Conservation (phyloP, 2,329 filamentous ascomycete species). For the Sporothrix globosa region DNA sequence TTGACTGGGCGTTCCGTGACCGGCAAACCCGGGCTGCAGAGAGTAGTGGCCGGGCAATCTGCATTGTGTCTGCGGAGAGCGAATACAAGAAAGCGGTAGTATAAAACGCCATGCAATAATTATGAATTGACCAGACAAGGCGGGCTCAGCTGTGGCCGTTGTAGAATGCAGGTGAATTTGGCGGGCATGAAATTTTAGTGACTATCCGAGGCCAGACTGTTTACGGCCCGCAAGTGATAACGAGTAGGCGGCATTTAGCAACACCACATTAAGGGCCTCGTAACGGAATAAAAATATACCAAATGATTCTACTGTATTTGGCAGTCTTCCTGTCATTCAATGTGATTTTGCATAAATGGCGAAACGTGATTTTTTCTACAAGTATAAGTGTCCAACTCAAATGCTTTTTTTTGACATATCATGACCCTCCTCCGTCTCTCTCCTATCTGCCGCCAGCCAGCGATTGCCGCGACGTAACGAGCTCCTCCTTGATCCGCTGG, state of each 20-base stretch:
- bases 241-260: background rate
- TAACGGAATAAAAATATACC: too few relatives aligned
- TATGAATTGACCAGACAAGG: background rate
- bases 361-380: conserved; percentile 23
- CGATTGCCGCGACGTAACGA: conserved; percentile 34
- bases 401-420: background rate
- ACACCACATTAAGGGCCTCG: background rate
- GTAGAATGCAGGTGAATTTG: background rate
- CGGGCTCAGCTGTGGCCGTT: background rate
- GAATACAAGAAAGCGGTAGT: background rate
- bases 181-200: conserved; percentile 20
- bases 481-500: conserved; percentile 54
- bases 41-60: conserved; percentile 5
- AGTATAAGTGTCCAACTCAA: conserved; percentile 23
- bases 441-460: conserved; percentile 40
- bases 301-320: too few relatives aligned
- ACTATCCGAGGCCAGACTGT: background rate
- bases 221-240: background rate
- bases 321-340: background rate
- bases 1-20: background rate
- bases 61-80: background rate
- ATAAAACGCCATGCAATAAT: background rate
- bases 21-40: conserved; percentile 5
- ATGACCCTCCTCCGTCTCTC: background rate
- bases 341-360: too few relatives aligned